Percentiles rank a stretch among this genome's conserved stretches.
phyloP scores from a whole-genome alignment of 768 basidiomycete genomes.

The Russula ochroleuca region DNA sequence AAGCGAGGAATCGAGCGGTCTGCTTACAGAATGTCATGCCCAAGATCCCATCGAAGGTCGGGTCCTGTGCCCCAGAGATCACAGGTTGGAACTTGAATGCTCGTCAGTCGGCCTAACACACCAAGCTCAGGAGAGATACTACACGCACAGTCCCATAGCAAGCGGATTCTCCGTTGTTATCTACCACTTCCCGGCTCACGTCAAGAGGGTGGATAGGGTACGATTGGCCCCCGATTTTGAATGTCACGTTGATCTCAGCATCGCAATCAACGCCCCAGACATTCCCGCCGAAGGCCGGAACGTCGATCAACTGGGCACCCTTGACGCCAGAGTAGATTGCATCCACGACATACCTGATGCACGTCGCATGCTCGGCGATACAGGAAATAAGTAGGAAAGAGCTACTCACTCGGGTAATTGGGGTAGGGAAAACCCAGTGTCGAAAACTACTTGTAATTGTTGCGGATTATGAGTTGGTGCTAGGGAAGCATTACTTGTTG shows the following conservation, averaged over 20 bases:
- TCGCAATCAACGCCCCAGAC: slow-evolving; percentile 63
- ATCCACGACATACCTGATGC: slow-evolving; percentile 45
- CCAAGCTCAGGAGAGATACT: background rate
- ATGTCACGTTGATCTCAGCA: slow-evolving; percentile 58
- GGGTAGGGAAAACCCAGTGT: slow-evolving; percentile 65
- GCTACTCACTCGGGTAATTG: slow-evolving; percentile 48
- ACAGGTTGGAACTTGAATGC: slow-evolving; percentile 59
- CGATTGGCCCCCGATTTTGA: slow-evolving; percentile 52
- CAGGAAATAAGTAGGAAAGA: slow-evolving; percentile 4
- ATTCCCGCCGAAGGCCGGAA: slow-evolving; percentile 40
- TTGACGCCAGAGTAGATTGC: slow-evolving; percentile 54
- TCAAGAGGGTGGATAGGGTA: slow-evolving; percentile 68
- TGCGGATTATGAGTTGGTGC: slow-evolving; percentile 62
- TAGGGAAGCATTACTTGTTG: slow-evolving; percentile 45
- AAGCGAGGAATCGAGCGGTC: background rate
- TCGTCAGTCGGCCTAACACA: background rate
- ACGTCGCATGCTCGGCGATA: slow-evolving; percentile 10
- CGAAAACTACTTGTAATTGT: slow-evolving; percentile 58
- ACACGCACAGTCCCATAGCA: slow-evolving; percentile 38
- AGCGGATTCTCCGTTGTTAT: slow-evolving; percentile 28
- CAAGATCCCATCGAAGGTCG: slow-evolving; percentile 58
- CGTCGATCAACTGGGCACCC: slow-evolving; percentile 46
- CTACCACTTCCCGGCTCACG: slow-evolving; percentile 39
- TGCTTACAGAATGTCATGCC: slow-evolving; percentile 68
- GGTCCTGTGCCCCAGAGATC: slow-evolving; percentile 48